Conservation (phyloP, 2,329 filamentous ascomycete species). For the Leptosphaerulina australis region DNA sequence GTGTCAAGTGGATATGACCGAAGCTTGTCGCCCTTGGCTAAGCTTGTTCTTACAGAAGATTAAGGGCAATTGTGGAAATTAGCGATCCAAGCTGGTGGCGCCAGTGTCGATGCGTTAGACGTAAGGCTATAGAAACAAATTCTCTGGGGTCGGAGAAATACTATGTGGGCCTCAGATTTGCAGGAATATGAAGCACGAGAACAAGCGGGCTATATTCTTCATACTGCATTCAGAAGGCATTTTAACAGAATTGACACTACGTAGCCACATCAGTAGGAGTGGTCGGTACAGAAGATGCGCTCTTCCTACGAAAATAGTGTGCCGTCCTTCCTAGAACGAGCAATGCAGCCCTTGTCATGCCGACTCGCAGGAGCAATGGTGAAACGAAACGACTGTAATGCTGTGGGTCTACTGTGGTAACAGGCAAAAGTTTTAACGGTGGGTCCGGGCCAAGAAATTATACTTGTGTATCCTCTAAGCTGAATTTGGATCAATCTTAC, state of each 20-base stretch:
- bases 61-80: conserved; percentile 26
- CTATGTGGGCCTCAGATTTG: background rate
- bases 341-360: conserved; percentile 11
- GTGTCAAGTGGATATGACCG: conserved; percentile 2
- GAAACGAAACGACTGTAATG: conserved; percentile 24
- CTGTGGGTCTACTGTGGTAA: conserved; percentile 18
- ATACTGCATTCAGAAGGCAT: background rate
- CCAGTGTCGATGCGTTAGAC: conserved; percentile 1
- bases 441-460: too few species aligned
- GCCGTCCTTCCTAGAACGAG: conserved; percentile 14
- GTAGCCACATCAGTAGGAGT: conserved; percentile 11
- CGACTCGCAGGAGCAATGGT: conserved; percentile 26
- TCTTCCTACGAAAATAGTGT: conserved; percentile 18
- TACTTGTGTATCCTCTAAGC: too few species aligned
- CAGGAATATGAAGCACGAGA: background rate
- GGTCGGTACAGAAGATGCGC: conserved; percentile 12
- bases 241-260: background rate
- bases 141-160: background rate
- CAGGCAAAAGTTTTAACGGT: too few species aligned
- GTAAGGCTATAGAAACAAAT: conserved; percentile 2
- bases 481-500: too few species aligned
- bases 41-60: conserved; percentile 33
- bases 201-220: background rate
- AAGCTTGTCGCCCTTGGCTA: conserved; percentile 39
- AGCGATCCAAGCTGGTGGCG: conserved; percentile 21